Conservation (phyloP, 225 moss, liverwort and hornwort species). For the Polytrichum commune region DNA sequence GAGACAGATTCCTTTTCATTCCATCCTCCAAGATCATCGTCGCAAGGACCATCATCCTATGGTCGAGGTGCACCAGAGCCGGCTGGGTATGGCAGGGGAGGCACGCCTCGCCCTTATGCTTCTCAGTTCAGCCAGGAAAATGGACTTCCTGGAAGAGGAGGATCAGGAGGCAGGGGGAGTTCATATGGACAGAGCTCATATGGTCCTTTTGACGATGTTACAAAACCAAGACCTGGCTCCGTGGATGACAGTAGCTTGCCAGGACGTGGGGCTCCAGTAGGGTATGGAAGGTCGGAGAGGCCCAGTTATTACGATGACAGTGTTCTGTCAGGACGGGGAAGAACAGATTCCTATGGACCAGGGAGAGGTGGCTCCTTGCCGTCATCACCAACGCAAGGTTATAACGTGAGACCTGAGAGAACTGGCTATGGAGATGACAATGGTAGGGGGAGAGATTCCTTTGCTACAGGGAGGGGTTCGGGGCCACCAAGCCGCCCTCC, state of each 20-base stretch:
- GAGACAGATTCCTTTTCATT: not conserved
- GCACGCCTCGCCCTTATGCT: not conserved
- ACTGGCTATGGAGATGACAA: not conserved
- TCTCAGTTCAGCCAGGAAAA: not conserved
- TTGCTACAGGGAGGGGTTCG: not conserved
- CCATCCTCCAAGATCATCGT: no score
- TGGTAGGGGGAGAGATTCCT: not conserved
- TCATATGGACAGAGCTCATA: not conserved
- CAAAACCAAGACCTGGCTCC: not conserved
- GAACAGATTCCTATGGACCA: not conserved
- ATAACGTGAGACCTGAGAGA: not conserved
- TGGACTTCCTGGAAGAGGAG: constrained; percentile 2
- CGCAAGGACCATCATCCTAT: not conserved
- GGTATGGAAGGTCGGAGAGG: not conserved
- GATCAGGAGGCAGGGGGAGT: not conserved
- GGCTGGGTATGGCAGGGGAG: not conserved
- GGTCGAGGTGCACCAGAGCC: constrained; percentile 5
- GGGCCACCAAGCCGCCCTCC: not conserved
- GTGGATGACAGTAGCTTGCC: constrained; percentile 4
- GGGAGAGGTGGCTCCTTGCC: not conserved
- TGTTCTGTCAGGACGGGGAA: not conserved
- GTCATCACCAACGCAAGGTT: no score
- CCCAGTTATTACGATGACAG: not conserved
- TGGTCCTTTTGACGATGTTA: not conserved
- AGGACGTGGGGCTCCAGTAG: constrained; percentile 1